These are phyloP conservation scores for Protea cynaroides DNA, from an alignment of 164 flowering plant genomes.

Conservation along the genomic window DNA sequence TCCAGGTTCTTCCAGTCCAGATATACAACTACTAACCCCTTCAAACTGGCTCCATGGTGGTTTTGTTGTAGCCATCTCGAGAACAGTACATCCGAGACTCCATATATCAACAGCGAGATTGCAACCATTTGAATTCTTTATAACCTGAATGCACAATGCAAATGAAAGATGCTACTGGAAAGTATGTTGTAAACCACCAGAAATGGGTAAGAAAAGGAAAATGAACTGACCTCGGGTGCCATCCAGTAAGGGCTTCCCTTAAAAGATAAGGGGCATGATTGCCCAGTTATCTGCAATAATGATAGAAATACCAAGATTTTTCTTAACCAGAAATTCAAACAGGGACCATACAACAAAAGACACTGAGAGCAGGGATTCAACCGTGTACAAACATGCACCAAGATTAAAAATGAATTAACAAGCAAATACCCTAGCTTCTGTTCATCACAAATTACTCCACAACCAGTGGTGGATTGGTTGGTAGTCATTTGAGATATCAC, in stretches of 20 bases:
- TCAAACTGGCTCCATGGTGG: constrained; percentile 93
- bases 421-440: background rate
- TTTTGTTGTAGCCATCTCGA: constrained; percentile 91
- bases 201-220: background rate
- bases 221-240: constrained; percentile 83
- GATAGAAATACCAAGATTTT: background rate
- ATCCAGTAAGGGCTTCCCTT: constrained; percentile 95
- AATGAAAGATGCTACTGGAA: constrained; percentile 3
- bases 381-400: background rate
- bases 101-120: constrained; percentile 85
- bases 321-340: background rate
- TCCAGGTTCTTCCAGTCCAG: background rate
- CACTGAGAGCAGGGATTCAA: background rate
- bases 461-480: background rate
- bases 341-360: background rate
- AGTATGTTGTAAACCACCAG: background rate
- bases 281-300: constrained; percentile 66
- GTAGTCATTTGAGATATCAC: background rate
- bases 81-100: constrained; percentile 93
- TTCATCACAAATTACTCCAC: background rate
- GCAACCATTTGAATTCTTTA: constrained; percentile 67
- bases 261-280: constrained; percentile 75
- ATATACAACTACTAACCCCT: constrained; percentile 48
- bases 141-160: constrained; percentile 40
- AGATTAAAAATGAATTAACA: background rate